Percentiles rank a stretch among this genome's conserved stretches.
These are phyloP conservation scores for Acanthamoeba castellanii DNA, from an alignment of 208 protist species.

Conservation along the genomic window DNA sequence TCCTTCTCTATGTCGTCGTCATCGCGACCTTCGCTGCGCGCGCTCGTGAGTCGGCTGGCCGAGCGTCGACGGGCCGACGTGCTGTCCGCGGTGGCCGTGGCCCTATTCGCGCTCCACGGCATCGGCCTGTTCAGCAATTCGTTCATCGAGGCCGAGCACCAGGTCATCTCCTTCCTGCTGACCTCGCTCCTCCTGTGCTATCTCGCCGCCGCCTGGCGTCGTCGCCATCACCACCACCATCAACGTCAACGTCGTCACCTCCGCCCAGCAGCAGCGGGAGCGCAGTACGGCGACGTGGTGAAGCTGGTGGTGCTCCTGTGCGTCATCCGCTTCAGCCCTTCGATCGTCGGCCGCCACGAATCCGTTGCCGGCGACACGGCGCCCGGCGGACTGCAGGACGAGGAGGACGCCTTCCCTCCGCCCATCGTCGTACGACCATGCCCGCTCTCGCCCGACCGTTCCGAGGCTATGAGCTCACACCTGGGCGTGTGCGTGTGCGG, in stretches of 20 bases:
- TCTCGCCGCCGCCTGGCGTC: not conserved
- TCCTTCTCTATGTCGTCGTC: not conserved
- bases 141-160: slow-evolving; percentile 81
- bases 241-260: too few relatives aligned
- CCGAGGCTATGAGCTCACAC: too few relatives aligned
- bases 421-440: not conserved
- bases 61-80: too few relatives aligned
- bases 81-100: not conserved
- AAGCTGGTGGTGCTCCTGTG: not conserved
- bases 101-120: slow-evolving; percentile 68
- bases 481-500: too few relatives aligned
- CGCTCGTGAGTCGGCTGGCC: too few relatives aligned
- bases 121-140: slow-evolving; percentile 77
- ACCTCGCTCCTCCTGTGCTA: slow-evolving; percentile 11
- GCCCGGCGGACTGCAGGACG: too few relatives aligned
- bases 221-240: not conserved
- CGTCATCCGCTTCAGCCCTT: not conserved
- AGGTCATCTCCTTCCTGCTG: slow-evolving; percentile 76
- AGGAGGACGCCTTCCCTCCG: not conserved
- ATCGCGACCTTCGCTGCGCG: not conserved
- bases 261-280: too few relatives aligned
- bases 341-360: slow-evolving; percentile 17
- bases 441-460: too few relatives aligned
- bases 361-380: not conserved
- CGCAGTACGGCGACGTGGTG: too few relatives aligned